Base-by-base conservation (phyloP, 176 grass and related monocot species). In the Puya raimondii region DNA sequence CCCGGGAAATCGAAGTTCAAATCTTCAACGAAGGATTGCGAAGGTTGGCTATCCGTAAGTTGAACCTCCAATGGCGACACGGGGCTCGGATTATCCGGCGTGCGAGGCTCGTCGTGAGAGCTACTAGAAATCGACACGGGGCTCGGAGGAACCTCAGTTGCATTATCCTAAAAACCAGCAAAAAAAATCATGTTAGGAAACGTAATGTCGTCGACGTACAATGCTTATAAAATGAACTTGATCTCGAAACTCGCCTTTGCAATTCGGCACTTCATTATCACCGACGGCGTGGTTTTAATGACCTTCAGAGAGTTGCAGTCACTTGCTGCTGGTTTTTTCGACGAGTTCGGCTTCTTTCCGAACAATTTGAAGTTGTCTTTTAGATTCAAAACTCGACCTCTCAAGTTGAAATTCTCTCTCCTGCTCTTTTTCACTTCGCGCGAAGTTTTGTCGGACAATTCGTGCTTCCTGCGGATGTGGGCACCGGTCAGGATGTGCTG, bases 51-150 rank as follows among this genome's bases (percentile, higher is more conserved):
- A 3, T 42, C 33, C 4, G 33, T 42, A 42, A 42, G 33, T 7
- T 23, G 25, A 69, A 82, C 86, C 76, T 89, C 88, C 64, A 87
- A 69, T 4, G 86, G 88, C 5, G 86, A 89, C 27, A 85, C 86
- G 7, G 92, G 88, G 65, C 86, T 91, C 14, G 83, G 86, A 69
- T 73, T 81, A 49, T 81, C 69, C 15, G 48, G 65, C 11, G 17
- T 72, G 29, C 70, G 74, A 77, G 77, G 73, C 20, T 86, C 83
- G 64, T 81, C 74, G 61, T 68, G 82, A 52, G 72, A 81, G 75
- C 73, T 81, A 51, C 78, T 74, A 13, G 83, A 86, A 18, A 78
- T 65, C 10, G 83, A 81, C 65, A 68, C 73, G 2, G 83, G 78
- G 57, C 73, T 77, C 51, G 83, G 77, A 66, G 88, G 85, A 72